phyloP scores from a whole-genome alignment of 163 green algal species.

The Chlorella variabilis region DNA sequence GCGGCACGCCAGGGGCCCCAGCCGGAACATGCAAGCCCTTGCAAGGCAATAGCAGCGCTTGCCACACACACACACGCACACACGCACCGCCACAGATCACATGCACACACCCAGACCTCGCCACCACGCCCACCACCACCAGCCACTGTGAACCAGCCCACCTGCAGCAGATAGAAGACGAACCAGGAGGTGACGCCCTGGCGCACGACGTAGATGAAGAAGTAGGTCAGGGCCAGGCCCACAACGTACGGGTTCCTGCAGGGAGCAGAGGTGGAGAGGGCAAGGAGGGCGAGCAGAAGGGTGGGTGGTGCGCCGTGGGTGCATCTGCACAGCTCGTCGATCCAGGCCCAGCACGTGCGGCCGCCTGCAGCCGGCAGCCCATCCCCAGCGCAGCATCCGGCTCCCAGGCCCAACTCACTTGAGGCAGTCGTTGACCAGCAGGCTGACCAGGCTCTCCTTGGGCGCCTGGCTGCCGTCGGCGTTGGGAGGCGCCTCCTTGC shows the following conservation, averaged over 20 bases:
- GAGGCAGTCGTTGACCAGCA: conserved; percentile 80
- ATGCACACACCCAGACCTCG: too few relatives aligned
- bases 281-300: not conserved
- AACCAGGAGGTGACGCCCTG: conserved; percentile 89
- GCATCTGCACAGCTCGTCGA: too few relatives aligned
- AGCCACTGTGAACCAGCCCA: not conserved
- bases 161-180: conserved; percentile 81
- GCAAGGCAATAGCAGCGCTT: too few relatives aligned
- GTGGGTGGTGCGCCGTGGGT: too few relatives aligned
- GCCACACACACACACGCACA: too few relatives aligned
- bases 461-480: conserved; percentile 8
- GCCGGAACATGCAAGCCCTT: too few relatives aligned
- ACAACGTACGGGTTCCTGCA: conserved; percentile 95
- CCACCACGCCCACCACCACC: not conserved
- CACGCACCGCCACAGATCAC: too few relatives aligned
- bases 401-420: conserved; percentile 15
- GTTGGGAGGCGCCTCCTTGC: conserved; percentile 1
- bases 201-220: conserved; percentile 97
- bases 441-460: conserved; percentile 68
- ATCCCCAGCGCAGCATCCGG: not conserved
- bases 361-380: too few relatives aligned
- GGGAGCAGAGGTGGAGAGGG: not conserved
- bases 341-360: too few relatives aligned
- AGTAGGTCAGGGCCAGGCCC: conserved; percentile 97
- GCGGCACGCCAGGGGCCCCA: too few relatives aligned